Evolutionary conservation across 78 protist species (phyloP).

Genomic region (Monocercomonoides exilis): DNA sequence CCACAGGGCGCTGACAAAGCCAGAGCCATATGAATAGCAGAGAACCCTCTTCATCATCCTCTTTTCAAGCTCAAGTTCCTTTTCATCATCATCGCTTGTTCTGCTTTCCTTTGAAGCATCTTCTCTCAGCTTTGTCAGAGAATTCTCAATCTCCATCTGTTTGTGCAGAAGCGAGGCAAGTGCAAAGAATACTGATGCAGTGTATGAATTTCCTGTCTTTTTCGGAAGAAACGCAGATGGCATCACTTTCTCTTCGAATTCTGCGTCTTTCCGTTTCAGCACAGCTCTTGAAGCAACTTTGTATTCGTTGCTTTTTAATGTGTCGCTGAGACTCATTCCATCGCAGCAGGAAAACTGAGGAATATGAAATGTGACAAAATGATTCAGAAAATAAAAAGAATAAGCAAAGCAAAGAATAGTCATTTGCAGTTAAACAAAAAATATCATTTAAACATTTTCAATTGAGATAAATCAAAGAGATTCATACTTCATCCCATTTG

Average conservation of each 20-base stretch:
- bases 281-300: not conserved
- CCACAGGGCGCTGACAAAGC: constrained; percentile 76
- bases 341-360: not conserved
- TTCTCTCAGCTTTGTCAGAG: too few species aligned
- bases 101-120: too few species aligned
- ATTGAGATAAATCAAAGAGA: too few species aligned
- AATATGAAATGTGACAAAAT: not conserved
- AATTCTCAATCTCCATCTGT: not conserved
- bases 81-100: too few species aligned
- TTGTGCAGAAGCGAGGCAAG: constrained; percentile 58
- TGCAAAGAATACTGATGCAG: constrained; percentile 73
- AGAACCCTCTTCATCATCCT: constrained; percentile 60
- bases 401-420: not conserved
- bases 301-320: not conserved
- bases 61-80: constrained; percentile 11
- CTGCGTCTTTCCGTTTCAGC: not conserved
- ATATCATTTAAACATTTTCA: too few species aligned
- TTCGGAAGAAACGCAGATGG: constrained; percentile 55
- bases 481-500: too few species aligned
- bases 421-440: too few species aligned
- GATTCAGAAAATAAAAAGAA: not conserved
- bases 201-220: constrained; percentile 81
- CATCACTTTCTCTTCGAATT: constrained; percentile 35
- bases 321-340: not conserved
- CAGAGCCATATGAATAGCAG: constrained; percentile 87